phyloP scores from a whole-genome alignment of 2,329 filamentous ascomycete species.

The Arthrobotrys pseudoclavata region DNA sequence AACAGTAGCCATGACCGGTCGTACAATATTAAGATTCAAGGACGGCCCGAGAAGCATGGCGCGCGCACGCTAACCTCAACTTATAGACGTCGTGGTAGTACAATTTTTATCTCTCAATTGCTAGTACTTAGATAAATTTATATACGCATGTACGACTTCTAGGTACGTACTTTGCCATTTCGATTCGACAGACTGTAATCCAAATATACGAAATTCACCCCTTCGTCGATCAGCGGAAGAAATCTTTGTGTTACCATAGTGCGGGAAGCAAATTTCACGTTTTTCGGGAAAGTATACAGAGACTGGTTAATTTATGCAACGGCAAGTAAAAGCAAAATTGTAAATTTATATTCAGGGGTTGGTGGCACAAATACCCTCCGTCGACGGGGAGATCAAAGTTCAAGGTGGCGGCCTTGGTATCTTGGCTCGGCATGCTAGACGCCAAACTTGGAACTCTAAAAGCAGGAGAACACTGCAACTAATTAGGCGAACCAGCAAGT shows the following conservation, averaged over 20 bases:
- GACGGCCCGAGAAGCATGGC: background rate
- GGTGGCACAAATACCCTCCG: slow-evolving; percentile 1
- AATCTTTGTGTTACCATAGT: background rate
- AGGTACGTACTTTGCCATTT: too few relatives aligned
- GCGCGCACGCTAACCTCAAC: background rate
- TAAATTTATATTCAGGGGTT: background rate
- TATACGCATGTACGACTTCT: too few relatives aligned
- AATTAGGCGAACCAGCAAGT: background rate
- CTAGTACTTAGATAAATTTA: too few relatives aligned
- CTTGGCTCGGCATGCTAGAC: slow-evolving; percentile 1
- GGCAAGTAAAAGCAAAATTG: background rate
- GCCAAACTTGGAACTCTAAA: background rate
- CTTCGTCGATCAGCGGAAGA: background rate
- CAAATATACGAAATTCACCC: background rate
- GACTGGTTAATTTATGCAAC: background rate
- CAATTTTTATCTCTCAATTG: too few relatives aligned
- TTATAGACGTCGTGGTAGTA: too few relatives aligned
- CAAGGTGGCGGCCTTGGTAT: background rate
- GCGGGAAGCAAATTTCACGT: background rate
- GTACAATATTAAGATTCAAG: background rate
- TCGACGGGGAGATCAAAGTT: background rate
- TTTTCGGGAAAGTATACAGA: background rate
- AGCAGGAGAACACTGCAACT: background rate
- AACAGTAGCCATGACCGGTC: background rate
- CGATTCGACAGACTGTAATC: too few relatives aligned